These are phyloP conservation scores for Lantana camara DNA, from an alignment of 257 asterid genomes.

Conservation along the genomic window DNA sequence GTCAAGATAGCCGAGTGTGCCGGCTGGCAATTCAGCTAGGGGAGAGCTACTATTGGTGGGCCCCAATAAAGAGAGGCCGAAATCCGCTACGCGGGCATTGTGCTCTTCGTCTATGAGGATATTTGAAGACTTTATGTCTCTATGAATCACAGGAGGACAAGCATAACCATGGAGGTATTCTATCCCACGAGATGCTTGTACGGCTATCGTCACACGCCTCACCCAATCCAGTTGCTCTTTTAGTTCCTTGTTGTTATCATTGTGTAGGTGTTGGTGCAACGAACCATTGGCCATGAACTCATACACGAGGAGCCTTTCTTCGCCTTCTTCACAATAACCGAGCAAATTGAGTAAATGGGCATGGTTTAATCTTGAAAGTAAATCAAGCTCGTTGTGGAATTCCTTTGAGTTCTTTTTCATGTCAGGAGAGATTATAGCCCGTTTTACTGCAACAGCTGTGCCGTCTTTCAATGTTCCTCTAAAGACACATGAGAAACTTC, in stretches of 20 bases:
- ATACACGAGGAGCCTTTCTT: slow-evolving; percentile 75
- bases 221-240: slow-evolving; percentile 73
- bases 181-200: slow-evolving; percentile 80
- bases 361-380: slow-evolving; percentile 73
- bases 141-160: slow-evolving; percentile 81
- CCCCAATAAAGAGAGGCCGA: slow-evolving; percentile 74
- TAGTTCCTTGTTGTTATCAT: slow-evolving; percentile 37
- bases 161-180: slow-evolving; percentile 79
- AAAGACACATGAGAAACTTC: slow-evolving; percentile 76
- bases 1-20: slow-evolving; percentile 77
- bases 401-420: slow-evolving; percentile 66
- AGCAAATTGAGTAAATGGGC: slow-evolving; percentile 72
- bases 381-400: slow-evolving; percentile 69
- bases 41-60: slow-evolving; percentile 82
- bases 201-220: slow-evolving; percentile 71
- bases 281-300: slow-evolving; percentile 89
- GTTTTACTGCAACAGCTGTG: slow-evolving; percentile 65
- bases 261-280: slow-evolving; percentile 65
- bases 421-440: slow-evolving; percentile 61
- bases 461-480: slow-evolving; percentile 68
- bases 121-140: slow-evolving; percentile 80
- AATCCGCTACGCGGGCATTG: slow-evolving; percentile 80
- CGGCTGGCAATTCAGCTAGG: slow-evolving; percentile 73
- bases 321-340: slow-evolving; percentile 78
- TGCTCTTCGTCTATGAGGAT: slow-evolving; percentile 82